Percentiles rank a stretch among this genome's conserved stretches.
Evolutionary conservation across 2,329 filamentous ascomycete genomes (phyloP).

Genomic region (Meredithiella fracta): DNA sequence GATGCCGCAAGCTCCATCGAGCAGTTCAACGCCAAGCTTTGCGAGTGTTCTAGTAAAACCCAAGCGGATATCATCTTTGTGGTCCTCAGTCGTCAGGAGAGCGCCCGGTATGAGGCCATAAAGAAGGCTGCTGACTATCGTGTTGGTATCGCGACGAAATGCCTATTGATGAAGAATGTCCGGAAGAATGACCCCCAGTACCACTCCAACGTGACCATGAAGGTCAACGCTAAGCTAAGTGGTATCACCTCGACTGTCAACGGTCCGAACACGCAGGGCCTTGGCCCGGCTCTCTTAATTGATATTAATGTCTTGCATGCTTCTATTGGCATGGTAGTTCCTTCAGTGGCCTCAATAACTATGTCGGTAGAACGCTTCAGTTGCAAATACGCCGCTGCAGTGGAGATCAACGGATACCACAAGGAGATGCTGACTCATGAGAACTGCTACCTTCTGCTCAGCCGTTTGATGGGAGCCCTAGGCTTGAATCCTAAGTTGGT

Average conservation of each 20-base stretch:
- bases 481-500: not conserved
- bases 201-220: constrained; percentile 87
- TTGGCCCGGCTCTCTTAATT: constrained; percentile 54
- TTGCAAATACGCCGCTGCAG: constrained; percentile 61
- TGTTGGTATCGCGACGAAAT: constrained; percentile 66
- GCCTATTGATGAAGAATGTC: constrained; percentile 47
- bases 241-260: constrained; percentile 45
- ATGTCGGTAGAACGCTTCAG: constrained; percentile 58
- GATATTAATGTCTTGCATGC: constrained; percentile 84
- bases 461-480: constrained; percentile 41
- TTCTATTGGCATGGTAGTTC: constrained; percentile 44
- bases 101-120: constrained; percentile 58
- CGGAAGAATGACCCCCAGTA: constrained; percentile 51
- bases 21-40: not conserved
- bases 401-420: constrained; percentile 68
- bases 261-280: constrained; percentile 21
- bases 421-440: constrained; percentile 57
- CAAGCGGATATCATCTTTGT: constrained; percentile 8
- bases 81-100: constrained; percentile 34
- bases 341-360: constrained; percentile 78
- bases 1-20: not conserved
- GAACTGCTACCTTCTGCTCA: constrained; percentile 52
- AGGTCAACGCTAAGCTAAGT: constrained; percentile 90
- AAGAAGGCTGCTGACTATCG: constrained; percentile 83
- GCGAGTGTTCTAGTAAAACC: not conserved